Conservation (phyloP, 2,329 filamentous ascomycete species). For the Pestalotiopsis sp. region DNA sequence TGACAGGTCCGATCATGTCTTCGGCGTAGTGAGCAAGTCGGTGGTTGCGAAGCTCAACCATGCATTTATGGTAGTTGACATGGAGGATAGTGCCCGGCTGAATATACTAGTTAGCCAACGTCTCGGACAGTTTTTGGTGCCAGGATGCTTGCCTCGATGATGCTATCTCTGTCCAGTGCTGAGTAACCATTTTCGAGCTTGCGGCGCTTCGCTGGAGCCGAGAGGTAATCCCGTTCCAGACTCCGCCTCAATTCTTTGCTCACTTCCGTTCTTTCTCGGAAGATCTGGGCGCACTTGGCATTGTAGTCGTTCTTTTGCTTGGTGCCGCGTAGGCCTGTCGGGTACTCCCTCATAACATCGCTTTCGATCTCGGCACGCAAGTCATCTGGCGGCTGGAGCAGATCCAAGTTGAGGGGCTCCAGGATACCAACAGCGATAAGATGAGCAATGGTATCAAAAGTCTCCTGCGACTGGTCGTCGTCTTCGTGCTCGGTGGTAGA, state of each 20-base stretch:
- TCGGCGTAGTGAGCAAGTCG: constrained; percentile 74
- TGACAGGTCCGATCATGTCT: constrained; percentile 71
- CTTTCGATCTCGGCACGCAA: constrained; percentile 64
- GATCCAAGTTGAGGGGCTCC: constrained; percentile 60
- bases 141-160: constrained; percentile 11
- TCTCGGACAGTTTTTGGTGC: not conserved
- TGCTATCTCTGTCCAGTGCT: constrained; percentile 15
- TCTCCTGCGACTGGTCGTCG: constrained; percentile 37
- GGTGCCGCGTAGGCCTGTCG: constrained; percentile 57
- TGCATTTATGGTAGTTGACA: constrained; percentile 83
- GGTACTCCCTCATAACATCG: constrained; percentile 59
- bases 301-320: constrained; percentile 69
- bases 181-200: constrained; percentile 48
- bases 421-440: constrained; percentile 69
- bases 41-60: constrained; percentile 80
- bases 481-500: constrained; percentile 16
- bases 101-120: constrained; percentile 26
- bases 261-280: constrained; percentile 25
- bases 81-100: constrained; percentile 75
- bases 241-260: constrained; percentile 27
- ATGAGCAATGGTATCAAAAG: constrained; percentile 53
- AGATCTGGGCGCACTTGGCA: constrained; percentile 23
- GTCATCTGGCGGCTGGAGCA: constrained; percentile 65
- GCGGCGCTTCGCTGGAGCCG: constrained; percentile 48
- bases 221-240: constrained; percentile 19